These are phyloP conservation scores for Stevia rebaudiana DNA, from an alignment of 140 eudicot genomes.

Conservation along the genomic window DNA sequence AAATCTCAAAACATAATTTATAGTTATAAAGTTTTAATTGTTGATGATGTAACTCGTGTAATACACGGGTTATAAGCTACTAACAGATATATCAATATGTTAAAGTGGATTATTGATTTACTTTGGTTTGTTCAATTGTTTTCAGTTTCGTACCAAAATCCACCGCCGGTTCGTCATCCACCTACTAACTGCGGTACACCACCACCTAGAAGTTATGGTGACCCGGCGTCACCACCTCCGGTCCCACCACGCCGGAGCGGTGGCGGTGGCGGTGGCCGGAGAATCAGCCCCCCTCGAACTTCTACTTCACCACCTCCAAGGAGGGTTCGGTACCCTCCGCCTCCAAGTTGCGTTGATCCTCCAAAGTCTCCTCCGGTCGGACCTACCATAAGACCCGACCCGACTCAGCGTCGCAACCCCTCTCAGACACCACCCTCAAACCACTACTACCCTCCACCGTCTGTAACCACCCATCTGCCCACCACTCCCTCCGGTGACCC, in stretches of 20 bases:
- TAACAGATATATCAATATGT: too few relatives aligned
- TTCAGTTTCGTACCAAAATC: too few relatives aligned
- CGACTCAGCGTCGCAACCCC: background rate
- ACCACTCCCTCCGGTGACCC: conserved; percentile 10
- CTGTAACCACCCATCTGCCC: background rate
- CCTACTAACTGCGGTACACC: conserved; percentile 20
- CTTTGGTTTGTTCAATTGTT: too few relatives aligned
- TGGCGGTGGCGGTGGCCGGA: too few relatives aligned
- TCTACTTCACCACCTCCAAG: conserved; percentile 1
- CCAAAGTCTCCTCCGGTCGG: background rate
- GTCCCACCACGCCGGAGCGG: too few relatives aligned
- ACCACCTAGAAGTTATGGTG: conserved; percentile 20
- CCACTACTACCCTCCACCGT: background rate
- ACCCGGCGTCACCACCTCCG: background rate
- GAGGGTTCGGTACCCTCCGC: conserved; percentile 1
- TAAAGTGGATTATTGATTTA: too few relatives aligned
- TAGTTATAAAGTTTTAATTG: too few relatives aligned
- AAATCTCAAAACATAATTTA: too few relatives aligned
- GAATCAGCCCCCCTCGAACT: too few relatives aligned
- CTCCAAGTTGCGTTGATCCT: conserved; percentile 21
- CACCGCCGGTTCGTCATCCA: too few relatives aligned
- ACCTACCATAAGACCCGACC: background rate
- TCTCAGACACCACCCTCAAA: background rate
- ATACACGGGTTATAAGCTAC: too few relatives aligned
- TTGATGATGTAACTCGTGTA: too few relatives aligned